Base-by-base conservation (phyloP, 1,139 yeast species). In the Kurtzmaniella natalensis region DNA sequence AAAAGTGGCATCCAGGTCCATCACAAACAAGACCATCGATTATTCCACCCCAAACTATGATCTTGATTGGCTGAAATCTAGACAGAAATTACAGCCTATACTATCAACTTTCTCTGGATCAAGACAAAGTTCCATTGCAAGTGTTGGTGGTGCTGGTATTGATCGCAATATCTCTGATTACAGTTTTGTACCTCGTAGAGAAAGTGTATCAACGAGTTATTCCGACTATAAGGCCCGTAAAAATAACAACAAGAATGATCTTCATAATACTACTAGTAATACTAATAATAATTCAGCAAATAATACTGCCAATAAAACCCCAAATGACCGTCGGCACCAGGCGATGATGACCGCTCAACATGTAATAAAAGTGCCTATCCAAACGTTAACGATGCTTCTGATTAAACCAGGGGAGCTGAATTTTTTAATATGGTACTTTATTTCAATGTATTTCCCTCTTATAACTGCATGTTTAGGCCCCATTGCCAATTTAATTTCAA, bases 401-500 rank as follows among this genome's bases (percentile, higher is more conserved):
- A 49, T 62, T 14, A 56, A 61, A 34, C 81, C 80, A 0, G 79
- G 78, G 0, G 78, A 72, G 18, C 48, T 46, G 0, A 37, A 51
- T 29, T 78, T 78, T 45, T 49, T 73, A 2, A 30, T 70, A 21
- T 81, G 89, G 88, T 80, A 76, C 46, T 48, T 69, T 11, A 57
- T 79, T 1, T 76, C 87, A 2, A 70, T 82, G 4, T 77, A 77
- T 45, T 70, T 84, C 45, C 95, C 95, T 0, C 68, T 85, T 11
- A 52, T 81, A 3, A 78, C 88, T 0, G 88, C 94, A 1, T 82
- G 89, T 45, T 47, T 81, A 26, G 94, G 94, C 0, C 94, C 95
- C 0, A 49, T 85, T 21, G 80, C 89, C 4, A 84, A 84, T 45
- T 71, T 83, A 69, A 70, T 79, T 28, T 80, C 89, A 0, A 62